phyloP scores from a whole-genome alignment of 2,329 filamentous ascomycete species.

The Myriosclerotinia curreyana region DNA sequence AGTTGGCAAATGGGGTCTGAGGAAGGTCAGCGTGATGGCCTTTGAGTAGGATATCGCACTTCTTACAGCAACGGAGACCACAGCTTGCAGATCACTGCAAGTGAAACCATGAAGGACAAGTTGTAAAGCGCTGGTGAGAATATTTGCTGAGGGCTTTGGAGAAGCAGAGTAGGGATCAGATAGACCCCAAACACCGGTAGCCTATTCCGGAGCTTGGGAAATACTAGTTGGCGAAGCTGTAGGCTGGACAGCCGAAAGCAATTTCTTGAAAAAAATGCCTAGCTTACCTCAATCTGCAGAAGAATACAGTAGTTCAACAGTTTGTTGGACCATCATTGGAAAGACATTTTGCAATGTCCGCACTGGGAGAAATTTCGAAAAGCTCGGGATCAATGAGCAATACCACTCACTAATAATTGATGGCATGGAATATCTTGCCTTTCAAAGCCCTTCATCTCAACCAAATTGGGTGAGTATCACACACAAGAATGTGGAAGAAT shows the following conservation, averaged over 20 bases:
- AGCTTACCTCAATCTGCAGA: too few species aligned
- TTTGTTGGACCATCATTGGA: too few species aligned
- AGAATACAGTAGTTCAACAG: too few species aligned
- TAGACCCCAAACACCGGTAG: constrained; percentile 21
- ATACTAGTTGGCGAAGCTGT: constrained; percentile 34
- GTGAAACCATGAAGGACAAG: constrained; percentile 28
- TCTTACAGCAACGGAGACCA: constrained; percentile 15
- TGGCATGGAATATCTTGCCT: too few species aligned
- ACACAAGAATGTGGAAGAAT: too few species aligned
- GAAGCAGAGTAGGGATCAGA: constrained; percentile 12
- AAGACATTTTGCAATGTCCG: too few species aligned
- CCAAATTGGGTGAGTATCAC: too few species aligned
- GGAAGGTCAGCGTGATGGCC: background rate
- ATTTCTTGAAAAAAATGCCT: constrained; percentile 21
- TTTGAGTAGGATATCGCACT: too few species aligned
- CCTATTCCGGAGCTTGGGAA: constrained; percentile 26
- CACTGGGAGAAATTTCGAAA: too few species aligned
- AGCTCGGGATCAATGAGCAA: too few species aligned
- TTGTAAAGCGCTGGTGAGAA: constrained; percentile 24
- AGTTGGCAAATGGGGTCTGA: background rate
- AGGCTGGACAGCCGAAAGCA: constrained; percentile 31
- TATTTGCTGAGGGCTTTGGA: constrained; percentile 23
- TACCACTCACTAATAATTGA: too few species aligned
- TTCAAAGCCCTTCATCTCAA: too few species aligned
- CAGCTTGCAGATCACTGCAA: constrained; percentile 23